A percentile compares a stretch with the other conserved stretches of the same genome.
phyloP scores from a whole-genome alignment of 352 stramenopile genomes.

The Pythium apleroticum region DNA sequence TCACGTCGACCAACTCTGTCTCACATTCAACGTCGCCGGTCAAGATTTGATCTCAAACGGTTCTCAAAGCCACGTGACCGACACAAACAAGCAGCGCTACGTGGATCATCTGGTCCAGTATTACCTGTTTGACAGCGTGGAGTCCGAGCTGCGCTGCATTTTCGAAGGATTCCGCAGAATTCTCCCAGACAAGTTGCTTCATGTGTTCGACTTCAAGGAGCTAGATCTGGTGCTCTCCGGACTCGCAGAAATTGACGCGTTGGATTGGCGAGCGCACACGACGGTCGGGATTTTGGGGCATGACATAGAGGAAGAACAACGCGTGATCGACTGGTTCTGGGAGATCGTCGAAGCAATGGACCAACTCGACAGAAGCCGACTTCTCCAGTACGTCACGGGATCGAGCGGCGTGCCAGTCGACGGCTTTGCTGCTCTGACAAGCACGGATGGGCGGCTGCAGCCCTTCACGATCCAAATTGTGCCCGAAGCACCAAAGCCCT shows the following conservation, averaged over 20 bases:
- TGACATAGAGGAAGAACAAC: constrained; percentile 33
- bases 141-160: constrained; percentile 82
- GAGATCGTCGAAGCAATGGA: constrained; percentile 59
- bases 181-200: constrained; percentile 93
- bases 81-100: constrained; percentile 96
- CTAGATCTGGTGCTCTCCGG: constrained; percentile 85
- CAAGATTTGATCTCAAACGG: constrained; percentile 68
- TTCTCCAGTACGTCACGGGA: constrained; percentile 86
- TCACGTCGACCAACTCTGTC: constrained; percentile 45
- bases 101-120: constrained; percentile 93
- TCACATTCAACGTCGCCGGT: constrained; percentile 67
- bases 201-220: constrained; percentile 98
- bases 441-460: constrained; percentile 70
- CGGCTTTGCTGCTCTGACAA: constrained; percentile 79
- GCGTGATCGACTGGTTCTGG: constrained; percentile 81
- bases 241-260: constrained; percentile 78
- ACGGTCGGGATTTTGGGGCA: constrained; percentile 41
- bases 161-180: constrained; percentile 93
- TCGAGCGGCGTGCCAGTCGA: constrained; percentile 80
- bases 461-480: constrained; percentile 72
- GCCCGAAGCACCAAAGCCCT: constrained; percentile 42
- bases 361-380: constrained; percentile 55
- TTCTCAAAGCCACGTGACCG: constrained; percentile 72
- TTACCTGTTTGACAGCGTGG: constrained; percentile 93
- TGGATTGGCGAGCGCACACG: constrained; percentile 86